Conservation (phyloP, 495 filamentous ascomycete species). For the Trichoderma orchidacearum region DNA sequence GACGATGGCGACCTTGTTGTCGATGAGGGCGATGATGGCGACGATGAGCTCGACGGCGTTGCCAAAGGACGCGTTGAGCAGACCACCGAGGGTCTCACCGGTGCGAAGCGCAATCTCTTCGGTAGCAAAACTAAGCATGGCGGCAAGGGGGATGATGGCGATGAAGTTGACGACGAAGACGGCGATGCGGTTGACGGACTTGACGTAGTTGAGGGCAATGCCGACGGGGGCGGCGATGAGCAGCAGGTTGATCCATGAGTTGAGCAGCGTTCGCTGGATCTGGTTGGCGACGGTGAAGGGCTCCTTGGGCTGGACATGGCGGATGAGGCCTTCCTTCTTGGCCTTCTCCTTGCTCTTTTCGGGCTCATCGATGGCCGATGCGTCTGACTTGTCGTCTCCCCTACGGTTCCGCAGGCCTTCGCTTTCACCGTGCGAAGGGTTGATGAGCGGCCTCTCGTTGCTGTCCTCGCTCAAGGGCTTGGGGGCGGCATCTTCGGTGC, state of each 20-base stretch:
- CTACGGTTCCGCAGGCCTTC: conserved; percentile 1
- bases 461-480: background rate
- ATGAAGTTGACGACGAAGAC: conserved; percentile 85
- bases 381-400: background rate
- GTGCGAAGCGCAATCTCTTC: conserved; percentile 76
- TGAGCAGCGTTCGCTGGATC: conserved; percentile 54
- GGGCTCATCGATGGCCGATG: conserved; percentile 6
- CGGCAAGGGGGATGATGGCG: conserved; percentile 81
- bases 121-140: conserved; percentile 79
- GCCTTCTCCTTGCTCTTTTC: conserved; percentile 21
- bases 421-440: background rate
- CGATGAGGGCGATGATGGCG: conserved; percentile 63
- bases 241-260: conserved; percentile 75
- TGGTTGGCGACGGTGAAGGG: conserved; percentile 58
- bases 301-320: conserved; percentile 27
- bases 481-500: background rate
- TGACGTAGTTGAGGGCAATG: conserved; percentile 52
- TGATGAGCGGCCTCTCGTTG: background rate
- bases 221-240: conserved; percentile 68
- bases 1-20: conserved; percentile 70
- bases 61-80: conserved; percentile 80
- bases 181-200: conserved; percentile 34
- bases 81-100: conserved; percentile 73
- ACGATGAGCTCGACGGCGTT: conserved; percentile 93
- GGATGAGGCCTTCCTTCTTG: conserved; percentile 18